Percentiles rank a stretch among this genome's conserved stretches.
Conservation (phyloP, 1,284 basidiomycete genomes). For the Heterobasidion parviporum region DNA sequence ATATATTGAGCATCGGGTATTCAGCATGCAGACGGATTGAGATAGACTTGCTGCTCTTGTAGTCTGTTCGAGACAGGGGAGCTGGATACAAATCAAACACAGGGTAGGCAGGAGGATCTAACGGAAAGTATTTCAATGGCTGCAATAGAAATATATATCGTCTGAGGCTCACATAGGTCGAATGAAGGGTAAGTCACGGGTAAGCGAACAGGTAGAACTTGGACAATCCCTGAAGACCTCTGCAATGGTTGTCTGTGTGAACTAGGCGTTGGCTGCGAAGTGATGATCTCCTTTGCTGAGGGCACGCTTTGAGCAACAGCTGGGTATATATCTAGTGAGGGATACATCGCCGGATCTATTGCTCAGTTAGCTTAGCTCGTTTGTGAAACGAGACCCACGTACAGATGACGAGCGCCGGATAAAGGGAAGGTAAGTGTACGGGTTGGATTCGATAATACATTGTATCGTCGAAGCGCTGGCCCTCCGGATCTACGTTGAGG, state of each 20-base stretch:
- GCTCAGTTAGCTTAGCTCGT: neutral
- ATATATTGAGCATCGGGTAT: neutral
- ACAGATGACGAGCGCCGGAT: slow-evolving; percentile 9
- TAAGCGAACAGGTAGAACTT: neutral
- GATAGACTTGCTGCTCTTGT: neutral
- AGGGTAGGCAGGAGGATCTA: slow-evolving; percentile 7
- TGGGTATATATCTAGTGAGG: slow-evolving; percentile 6
- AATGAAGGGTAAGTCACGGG: neutral
- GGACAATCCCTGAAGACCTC: neutral
- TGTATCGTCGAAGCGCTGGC: neutral
- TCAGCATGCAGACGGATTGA: neutral
- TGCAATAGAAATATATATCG: neutral
- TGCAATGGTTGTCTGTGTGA: neutral
- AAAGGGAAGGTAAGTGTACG: neutral
- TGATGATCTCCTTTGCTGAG: neutral
- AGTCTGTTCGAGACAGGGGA: neutral
- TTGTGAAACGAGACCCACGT: neutral
- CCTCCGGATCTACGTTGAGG: slow-evolving; percentile 1
- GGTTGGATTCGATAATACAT: neutral
- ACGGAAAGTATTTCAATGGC: neutral
- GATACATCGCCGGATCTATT: slow-evolving; percentile 11
- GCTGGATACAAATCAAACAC: slow-evolving; percentile 21
- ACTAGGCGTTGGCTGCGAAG: neutral
- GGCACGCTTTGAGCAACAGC: neutral
- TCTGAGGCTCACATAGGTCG: neutral